Conservation (phyloP, 768 basidiomycete genomes). For the Boletus speciosus region DNA sequence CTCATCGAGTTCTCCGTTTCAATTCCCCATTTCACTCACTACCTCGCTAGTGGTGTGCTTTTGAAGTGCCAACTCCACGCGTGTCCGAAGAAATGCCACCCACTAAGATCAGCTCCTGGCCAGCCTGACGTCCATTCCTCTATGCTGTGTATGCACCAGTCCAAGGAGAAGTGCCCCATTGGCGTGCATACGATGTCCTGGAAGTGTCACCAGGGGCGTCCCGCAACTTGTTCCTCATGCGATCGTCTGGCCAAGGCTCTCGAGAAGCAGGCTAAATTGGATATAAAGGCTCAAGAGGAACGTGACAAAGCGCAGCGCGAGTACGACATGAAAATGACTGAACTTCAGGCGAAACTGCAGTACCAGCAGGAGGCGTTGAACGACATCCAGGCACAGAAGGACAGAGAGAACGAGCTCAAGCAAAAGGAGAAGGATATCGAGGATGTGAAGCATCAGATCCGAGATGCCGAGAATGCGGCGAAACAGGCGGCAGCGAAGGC, state of each 20-base stretch:
- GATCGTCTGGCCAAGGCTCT: conserved; percentile 39
- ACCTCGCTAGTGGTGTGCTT: conserved; percentile 6
- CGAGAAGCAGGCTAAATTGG: conserved; percentile 39
- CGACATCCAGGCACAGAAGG: conserved; percentile 42
- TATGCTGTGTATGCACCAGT: conserved; percentile 41
- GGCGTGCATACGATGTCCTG: conserved; percentile 43
- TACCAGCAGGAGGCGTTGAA: conserved; percentile 26
- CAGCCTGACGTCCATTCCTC: conserved; percentile 17
- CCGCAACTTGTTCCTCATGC: conserved; percentile 44
- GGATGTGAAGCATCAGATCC: conserved; percentile 24
- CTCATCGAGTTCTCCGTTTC: background rate
- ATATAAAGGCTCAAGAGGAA: conserved; percentile 40
- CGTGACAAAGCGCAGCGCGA: conserved; percentile 44
- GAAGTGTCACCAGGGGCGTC: conserved; percentile 43
- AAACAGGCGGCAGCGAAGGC: conserved; percentile 12
- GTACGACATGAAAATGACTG: conserved; percentile 41
- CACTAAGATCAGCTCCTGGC: conserved; percentile 45
- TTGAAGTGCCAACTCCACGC: conserved; percentile 34
- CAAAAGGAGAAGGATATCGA: conserved; percentile 47
- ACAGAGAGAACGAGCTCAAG: conserved; percentile 38
- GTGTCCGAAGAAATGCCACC: conserved; percentile 65
- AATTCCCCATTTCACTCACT: background rate
- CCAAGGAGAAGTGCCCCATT: conserved; percentile 38
- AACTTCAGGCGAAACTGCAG: conserved; percentile 41
- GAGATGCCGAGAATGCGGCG: conserved; percentile 7